phyloP scores from a whole-genome alignment of 2,329 filamentous ascomycete genomes.

The Talaromyces verruculosus region DNA sequence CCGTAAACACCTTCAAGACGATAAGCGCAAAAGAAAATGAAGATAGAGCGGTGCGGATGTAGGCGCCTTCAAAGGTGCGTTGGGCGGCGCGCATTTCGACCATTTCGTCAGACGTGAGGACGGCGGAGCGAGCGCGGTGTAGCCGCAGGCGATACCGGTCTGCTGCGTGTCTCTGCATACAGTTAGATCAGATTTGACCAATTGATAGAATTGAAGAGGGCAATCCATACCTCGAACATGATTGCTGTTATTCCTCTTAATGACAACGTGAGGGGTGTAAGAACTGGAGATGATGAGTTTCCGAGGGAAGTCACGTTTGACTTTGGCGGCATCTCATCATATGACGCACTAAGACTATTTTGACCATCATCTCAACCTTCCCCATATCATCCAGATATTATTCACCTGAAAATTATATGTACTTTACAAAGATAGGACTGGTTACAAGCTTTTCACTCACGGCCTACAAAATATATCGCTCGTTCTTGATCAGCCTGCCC shows the following conservation, averaged over 20 bases:
- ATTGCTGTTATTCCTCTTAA: neutral
- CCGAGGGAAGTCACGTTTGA: conserved; percentile 4
- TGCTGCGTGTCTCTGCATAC: conserved; percentile 61
- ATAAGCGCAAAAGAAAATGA: conserved; percentile 95
- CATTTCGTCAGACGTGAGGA: conserved; percentile 79
- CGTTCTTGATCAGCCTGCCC: neutral
- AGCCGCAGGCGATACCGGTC: conserved; percentile 75
- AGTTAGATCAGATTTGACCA: neutral
- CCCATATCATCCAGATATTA: neutral
- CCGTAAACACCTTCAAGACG: conserved; percentile 93
- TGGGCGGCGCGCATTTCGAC: conserved; percentile 94
- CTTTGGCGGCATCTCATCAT: neutral
- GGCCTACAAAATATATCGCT: neutral
- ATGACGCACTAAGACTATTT: conserved; percentile 9
- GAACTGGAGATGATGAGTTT: neutral
- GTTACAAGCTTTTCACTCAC: neutral
- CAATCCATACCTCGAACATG: conserved; percentile 17
- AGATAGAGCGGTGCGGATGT: conserved; percentile 88
- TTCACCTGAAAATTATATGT: neutral
- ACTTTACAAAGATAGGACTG: neutral
- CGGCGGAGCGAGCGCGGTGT: conserved; percentile 79
- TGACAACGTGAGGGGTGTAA: neutral
- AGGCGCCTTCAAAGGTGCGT: conserved; percentile 94
- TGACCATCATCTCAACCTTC: neutral
- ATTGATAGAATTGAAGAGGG: neutral